These are phyloP conservation scores for Leucaena leucocephala DNA, from an alignment of 306 rosid genomes.

Conservation along the genomic window DNA sequence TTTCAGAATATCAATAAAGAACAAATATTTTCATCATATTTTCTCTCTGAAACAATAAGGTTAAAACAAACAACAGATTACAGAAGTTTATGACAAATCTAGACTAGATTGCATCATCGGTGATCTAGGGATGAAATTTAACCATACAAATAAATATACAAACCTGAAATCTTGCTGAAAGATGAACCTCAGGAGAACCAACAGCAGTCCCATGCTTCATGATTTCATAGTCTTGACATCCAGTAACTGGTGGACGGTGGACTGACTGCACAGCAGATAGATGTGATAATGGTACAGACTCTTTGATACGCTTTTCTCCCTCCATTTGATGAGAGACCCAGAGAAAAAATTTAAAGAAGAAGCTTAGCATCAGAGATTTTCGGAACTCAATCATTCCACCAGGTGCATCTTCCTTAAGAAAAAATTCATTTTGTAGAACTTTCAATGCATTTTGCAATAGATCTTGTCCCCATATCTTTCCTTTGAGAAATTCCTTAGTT, in stretches of 20 bases:
- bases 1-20: too few relatives aligned
- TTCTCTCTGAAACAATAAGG: too few relatives aligned
- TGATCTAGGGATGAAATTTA: slow-evolving; percentile 17
- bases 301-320: slow-evolving; percentile 42
- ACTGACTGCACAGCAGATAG: slow-evolving; percentile 77
- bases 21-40: too few relatives aligned
- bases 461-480: slow-evolving; percentile 77
- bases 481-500: slow-evolving; percentile 71
- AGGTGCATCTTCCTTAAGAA: slow-evolving; percentile 76
- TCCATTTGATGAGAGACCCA: slow-evolving; percentile 91
- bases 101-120: background rate
- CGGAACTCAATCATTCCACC: slow-evolving; percentile 99
- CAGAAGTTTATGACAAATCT: slow-evolving; percentile 22
- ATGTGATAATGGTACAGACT: slow-evolving; percentile 63
- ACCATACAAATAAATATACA: slow-evolving; percentile 15
- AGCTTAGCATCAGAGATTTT: slow-evolving; percentile 75
- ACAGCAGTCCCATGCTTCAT: slow-evolving; percentile 83
- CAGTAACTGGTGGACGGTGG: slow-evolving; percentile 74
- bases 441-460: slow-evolving; percentile 68
- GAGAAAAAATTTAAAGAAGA: slow-evolving; percentile 87
- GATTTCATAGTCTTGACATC: slow-evolving; percentile 86
- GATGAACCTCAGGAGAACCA: slow-evolving; percentile 94
- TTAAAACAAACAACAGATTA: background rate
- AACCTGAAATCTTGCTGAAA: slow-evolving; percentile 91
- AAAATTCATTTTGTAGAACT: slow-evolving; percentile 62